Evolutionary conservation across 441 rosid genomes (phyloP).

Genomic region (Arabidopsis hybrid): DNA sequence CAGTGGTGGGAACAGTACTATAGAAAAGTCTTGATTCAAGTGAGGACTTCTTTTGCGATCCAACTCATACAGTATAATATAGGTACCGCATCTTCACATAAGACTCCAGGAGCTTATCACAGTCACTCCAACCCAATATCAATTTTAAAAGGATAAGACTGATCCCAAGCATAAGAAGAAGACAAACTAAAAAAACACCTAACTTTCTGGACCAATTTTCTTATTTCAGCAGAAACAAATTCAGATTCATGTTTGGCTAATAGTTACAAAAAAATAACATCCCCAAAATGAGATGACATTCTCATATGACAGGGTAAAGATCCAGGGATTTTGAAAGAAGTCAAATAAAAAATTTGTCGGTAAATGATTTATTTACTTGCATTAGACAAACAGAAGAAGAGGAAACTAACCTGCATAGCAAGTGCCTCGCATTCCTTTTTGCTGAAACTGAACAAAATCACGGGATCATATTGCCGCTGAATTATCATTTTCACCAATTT

Average conservation of each 20-base stretch:
- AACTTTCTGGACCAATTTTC: not conserved
- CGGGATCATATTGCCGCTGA: conserved; percentile 95
- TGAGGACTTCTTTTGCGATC: conserved; percentile 11
- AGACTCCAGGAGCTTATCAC: conserved; percentile 2
- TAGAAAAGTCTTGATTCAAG: not conserved
- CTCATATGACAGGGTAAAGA: not conserved
- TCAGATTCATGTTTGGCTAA: conserved; percentile 8
- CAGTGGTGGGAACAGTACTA: not conserved
- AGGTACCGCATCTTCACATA: conserved; percentile 3
- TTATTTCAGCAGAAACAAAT: conserved; percentile 6
- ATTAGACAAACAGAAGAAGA: conserved; percentile 16
- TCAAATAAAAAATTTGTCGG: not conserved
- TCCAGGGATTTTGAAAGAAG: not conserved
- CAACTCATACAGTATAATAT: not conserved
- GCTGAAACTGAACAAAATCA: conserved; percentile 96
- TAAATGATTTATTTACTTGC: conserved; percentile 10
- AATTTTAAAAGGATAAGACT: not conserved
- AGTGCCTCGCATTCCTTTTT: conserved; percentile 97
- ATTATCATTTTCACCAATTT: conserved; percentile 98
- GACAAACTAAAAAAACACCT: not conserved
- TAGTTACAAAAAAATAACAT: conserved; percentile 7
- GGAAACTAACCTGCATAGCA: conserved; percentile 87
- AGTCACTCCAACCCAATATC: conserved; percentile 18
- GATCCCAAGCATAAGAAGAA: not conserved
- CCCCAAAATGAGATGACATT: not conserved